These are phyloP conservation scores for Argentina anserina DNA, from an alignment of 306 rosid genomes.

Conservation along the genomic window DNA sequence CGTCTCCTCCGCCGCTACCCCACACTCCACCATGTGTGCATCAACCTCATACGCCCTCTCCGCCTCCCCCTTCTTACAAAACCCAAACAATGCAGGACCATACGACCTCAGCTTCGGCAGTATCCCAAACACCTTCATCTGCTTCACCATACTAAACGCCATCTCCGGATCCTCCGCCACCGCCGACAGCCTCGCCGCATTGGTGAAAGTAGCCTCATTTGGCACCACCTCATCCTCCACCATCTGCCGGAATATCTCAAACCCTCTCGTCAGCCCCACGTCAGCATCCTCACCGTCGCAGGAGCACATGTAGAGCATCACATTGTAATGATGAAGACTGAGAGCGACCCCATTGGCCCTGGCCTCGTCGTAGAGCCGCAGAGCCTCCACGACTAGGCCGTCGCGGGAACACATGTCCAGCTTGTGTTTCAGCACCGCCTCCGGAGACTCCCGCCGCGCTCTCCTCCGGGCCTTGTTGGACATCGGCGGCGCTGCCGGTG, in stretches of 20 bases:
- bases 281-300: constrained; percentile 19
- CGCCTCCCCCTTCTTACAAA: constrained; percentile 68
- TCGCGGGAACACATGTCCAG: constrained; percentile 53
- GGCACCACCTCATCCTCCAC: constrained; percentile 48
- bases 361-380: constrained; percentile 69
- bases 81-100: constrained; percentile 78
- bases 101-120: constrained; percentile 74
- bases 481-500: constrained; percentile 4
- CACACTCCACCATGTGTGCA: constrained; percentile 58
- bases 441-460: constrained; percentile 48
- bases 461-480: constrained; percentile 41
- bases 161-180: constrained; percentile 69
- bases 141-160: constrained; percentile 77
- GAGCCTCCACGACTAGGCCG: constrained; percentile 57
- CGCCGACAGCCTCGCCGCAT: constrained; percentile 73
- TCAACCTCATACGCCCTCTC: constrained; percentile 73
- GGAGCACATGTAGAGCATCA: constrained; percentile 62
- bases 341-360: constrained; percentile 36
- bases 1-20: constrained; percentile 58
- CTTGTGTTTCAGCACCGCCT: constrained; percentile 38
- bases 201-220: constrained; percentile 80
- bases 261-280: constrained; percentile 55
- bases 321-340: constrained; percentile 52
- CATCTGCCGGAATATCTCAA: constrained; percentile 77
- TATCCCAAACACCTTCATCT: constrained; percentile 56